A percentile compares a stretch with the other conserved stretches of the same genome.
phyloP scores from a whole-genome alignment of 1,284 basidiomycete species.

The Leucoagaricus sp. region DNA sequence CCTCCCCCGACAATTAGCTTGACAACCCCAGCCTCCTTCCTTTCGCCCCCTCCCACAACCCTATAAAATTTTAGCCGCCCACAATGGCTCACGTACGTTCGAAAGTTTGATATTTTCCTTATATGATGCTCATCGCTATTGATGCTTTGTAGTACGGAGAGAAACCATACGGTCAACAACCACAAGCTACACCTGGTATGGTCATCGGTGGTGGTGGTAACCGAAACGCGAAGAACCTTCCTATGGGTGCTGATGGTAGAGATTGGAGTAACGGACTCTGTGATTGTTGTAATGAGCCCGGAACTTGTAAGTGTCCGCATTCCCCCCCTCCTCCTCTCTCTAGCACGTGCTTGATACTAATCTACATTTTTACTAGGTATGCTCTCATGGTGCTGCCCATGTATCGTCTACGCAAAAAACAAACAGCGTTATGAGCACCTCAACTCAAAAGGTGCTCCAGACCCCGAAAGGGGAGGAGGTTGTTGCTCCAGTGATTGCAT shows the following conservation, averaged over 20 bases:
- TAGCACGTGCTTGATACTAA: not conserved
- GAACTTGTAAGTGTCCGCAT: slow-evolving; percentile 46
- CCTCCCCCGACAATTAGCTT: not conserved
- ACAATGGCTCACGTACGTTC: not conserved
- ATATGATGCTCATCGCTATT: not conserved
- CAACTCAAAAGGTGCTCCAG: slow-evolving; percentile 30
- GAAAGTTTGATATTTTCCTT: too few species aligned
- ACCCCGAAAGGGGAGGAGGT: slow-evolving; percentile 29
- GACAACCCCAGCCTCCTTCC: not conserved
- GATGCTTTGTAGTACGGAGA: not conserved
- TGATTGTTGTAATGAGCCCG: slow-evolving; percentile 36
- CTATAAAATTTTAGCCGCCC: too few species aligned
- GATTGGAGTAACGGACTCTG: slow-evolving; percentile 48
- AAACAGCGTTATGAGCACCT: slow-evolving; percentile 40
- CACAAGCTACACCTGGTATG: slow-evolving; percentile 28
- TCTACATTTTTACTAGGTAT: slow-evolving; percentile 20
- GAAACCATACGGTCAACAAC: slow-evolving; percentile 6
- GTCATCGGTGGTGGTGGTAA: slow-evolving; percentile 33
- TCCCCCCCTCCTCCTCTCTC: not conserved
- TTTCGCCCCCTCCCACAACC: too few species aligned
- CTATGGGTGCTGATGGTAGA: slow-evolving; percentile 38
- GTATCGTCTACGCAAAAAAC: slow-evolving; percentile 38
- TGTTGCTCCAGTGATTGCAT: slow-evolving; percentile 22
- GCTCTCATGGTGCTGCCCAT: slow-evolving; percentile 34
- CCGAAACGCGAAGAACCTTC: slow-evolving; percentile 43